These are phyloP conservation scores for Krasilnikovozyma curviuscula DNA, from an alignment of 768 basidiomycete species.

Conservation along the genomic window DNA sequence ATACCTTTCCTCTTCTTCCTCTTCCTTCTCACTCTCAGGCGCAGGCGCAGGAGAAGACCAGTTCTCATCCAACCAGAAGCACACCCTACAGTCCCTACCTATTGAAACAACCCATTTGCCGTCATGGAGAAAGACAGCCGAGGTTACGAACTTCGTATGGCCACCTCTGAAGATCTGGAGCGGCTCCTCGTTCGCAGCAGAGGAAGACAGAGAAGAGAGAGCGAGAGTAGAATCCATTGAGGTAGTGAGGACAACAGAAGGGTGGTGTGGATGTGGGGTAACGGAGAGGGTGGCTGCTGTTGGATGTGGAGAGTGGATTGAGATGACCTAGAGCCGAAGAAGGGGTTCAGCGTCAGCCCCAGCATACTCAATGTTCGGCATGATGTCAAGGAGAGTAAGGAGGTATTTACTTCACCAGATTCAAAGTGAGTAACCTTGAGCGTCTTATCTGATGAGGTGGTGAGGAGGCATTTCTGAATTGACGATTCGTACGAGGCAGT, in stretches of 20 bases:
- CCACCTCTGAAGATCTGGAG: too few species aligned
- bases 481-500: constrained; percentile 4
- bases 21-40: too few species aligned
- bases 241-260: constrained; percentile 12
- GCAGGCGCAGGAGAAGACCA: too few species aligned
- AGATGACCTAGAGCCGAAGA: constrained; percentile 8
- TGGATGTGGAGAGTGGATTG: constrained; percentile 11
- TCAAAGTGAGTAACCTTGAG: constrained; percentile 15
- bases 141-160: too few species aligned
- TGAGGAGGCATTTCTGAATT: constrained; percentile 13
- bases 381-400: background rate
- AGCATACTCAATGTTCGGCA: background rate
- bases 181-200: too few species aligned
- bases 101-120: too few species aligned
- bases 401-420: constrained; percentile 11
- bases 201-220: background rate
- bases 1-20: too few species aligned
- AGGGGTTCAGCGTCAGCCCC: background rate
- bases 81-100: too few species aligned
- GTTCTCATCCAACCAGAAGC: too few species aligned
- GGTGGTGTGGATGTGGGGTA: constrained; percentile 8
- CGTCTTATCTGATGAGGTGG: constrained; percentile 19
- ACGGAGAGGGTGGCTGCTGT: constrained; percentile 16
- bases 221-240: constrained; percentile 17
- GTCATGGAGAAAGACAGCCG: too few species aligned